Evolutionary conservation across 305 asterid genomes (phyloP), one percentile per base, ranked within the genome.

Genomic region (Fraxinus platypoda): DNA sequence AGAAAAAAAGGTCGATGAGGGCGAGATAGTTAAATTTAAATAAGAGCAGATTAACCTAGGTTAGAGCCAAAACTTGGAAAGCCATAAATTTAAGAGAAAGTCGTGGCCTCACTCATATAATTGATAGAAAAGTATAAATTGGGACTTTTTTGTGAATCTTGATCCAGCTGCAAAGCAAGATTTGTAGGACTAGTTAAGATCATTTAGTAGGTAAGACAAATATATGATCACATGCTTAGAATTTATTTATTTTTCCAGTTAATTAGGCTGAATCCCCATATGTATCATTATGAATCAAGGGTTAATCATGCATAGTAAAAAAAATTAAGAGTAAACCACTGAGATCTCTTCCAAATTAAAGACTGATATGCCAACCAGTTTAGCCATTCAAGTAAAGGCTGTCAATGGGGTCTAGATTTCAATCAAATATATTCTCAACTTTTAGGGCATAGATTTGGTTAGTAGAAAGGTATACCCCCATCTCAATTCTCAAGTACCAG

Each of bases 211-310:
- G 89, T 83, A 9, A 70, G 88, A 80, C 86, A 89, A 83, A 89
- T 87, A 87, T 84, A 72, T 33, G 74, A 76, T 83, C 92, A 89
- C 90, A 86, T 89, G 92, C 76, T 49, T 77, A 76, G 71, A 3
- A 83, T 78, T 81, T 83, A 74, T 83, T 76, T 77, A 31, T 31
- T 34, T 34, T 34, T 49, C 81, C 82, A 79, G 81, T 54, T 87
- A 71, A 31, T 80, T 59, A 64, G 62, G 78, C 79, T 76, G 12
- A 84, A 74, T 74, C 59, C 76, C 76, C 15, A 46, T 46, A 46
- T 46, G 1, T 46, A 13, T 46, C 54, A 46, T 12, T 46, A 13
- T 12, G 0, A 11, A 43, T 43, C 52, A 12, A 43, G 52, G 17
- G 13, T 43, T 46, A 46, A 13, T 46, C 54, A 46, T 46, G 54